Percentiles rank a stretch among this genome's conserved stretches.
phyloP scores from a whole-genome alignment of 176 grass and related monocot genomes.

The Cymbopogon citratus region DNA sequence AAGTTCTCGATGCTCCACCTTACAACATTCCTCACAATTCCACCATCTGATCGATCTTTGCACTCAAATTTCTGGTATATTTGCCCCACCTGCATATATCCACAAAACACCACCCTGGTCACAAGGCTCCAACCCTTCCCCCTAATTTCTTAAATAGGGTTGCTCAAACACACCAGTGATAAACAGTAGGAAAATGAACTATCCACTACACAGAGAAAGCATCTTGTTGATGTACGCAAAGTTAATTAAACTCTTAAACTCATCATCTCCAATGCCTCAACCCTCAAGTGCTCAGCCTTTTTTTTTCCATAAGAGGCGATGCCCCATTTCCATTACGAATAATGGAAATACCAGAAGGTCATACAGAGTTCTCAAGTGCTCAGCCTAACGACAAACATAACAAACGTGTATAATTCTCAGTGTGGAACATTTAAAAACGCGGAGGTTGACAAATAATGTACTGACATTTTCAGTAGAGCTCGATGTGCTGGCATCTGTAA shows the following conservation, averaged over 20 bases:
- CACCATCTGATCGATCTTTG: slow-evolving; percentile 56
- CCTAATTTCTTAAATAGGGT: neutral
- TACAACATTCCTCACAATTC: slow-evolving; percentile 79
- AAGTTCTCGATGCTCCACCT: slow-evolving; percentile 80
- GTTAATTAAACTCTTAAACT: neutral
- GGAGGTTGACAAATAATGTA: neutral
- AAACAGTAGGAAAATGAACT: neutral
- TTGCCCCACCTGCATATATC: slow-evolving; percentile 64
- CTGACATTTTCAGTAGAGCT: neutral
- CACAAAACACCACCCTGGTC: slow-evolving; percentile 1
- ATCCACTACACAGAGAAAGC: neutral
- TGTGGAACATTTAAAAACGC: neutral
- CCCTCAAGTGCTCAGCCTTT: neutral
- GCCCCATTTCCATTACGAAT: no score
- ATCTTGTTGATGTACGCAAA: neutral
- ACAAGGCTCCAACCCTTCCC: slow-evolving; percentile 6
- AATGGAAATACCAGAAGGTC: no score
- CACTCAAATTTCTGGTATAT: slow-evolving; percentile 98
- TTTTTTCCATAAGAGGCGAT: no score
- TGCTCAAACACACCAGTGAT: neutral
- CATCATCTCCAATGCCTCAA: neutral
- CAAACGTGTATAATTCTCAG: neutral
- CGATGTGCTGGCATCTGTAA: neutral
- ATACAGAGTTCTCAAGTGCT: no score
- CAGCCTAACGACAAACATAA: neutral